These are phyloP conservation scores for Calonectria naviculata DNA, from an alignment of 2,329 filamentous ascomycete genomes.

Conservation along the genomic window DNA sequence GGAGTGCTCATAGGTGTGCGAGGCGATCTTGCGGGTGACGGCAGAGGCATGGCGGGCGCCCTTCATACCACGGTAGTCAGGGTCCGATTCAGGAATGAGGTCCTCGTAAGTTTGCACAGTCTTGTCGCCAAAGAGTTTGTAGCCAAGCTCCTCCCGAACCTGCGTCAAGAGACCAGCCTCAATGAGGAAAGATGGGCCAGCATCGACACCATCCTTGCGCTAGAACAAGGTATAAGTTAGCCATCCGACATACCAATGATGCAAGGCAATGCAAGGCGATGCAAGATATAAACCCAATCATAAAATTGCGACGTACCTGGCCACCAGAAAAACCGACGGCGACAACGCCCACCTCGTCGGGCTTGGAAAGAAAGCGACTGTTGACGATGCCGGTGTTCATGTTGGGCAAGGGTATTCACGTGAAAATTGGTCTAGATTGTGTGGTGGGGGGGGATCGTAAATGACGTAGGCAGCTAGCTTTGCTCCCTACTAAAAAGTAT, in stretches of 20 bases:
- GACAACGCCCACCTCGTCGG: conserved; percentile 87
- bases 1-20: conserved; percentile 90
- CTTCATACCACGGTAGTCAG: conserved; percentile 92
- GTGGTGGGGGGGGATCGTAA: conserved; percentile 17
- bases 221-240: conserved; percentile 21
- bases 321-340: conserved; percentile 97
- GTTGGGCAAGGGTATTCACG: conserved; percentile 28
- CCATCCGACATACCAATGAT: not conserved
- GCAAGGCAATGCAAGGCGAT: too few relatives aligned
- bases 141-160: conserved; percentile 86
- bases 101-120: conserved; percentile 85
- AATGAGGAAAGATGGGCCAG: conserved; percentile 89
- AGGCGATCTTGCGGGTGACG: conserved; percentile 82
- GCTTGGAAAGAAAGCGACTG: conserved; percentile 82
- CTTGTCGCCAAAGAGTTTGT: conserved; percentile 87
- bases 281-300: not conserved
- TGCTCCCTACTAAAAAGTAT: not conserved
- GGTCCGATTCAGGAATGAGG: conserved; percentile 77
- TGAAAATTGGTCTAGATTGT: conserved; percentile 29
- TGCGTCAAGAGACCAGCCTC: conserved; percentile 87
- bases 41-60: conserved; percentile 87
- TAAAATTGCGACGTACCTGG: conserved; percentile 74
- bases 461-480: conserved; percentile 37
- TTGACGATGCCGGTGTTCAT: conserved; percentile 66
- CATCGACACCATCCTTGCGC: conserved; percentile 93